Percentiles rank a stretch among this genome's conserved stretches.
These are phyloP conservation scores for Penicillium pulvis DNA, from an alignment of 495 filamentous ascomycete genomes.

Conservation along the genomic window DNA sequence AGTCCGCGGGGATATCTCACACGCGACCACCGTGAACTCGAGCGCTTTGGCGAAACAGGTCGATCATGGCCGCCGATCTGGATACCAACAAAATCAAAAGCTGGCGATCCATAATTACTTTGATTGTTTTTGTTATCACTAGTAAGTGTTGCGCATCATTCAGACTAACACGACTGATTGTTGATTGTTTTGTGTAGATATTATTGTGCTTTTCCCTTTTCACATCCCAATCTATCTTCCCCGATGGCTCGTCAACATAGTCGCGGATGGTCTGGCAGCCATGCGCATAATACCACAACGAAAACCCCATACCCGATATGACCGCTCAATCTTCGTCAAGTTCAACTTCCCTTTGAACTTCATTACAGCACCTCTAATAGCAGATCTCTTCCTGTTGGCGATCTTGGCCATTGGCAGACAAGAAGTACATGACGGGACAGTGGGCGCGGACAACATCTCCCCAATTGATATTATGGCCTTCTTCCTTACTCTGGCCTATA, in stretches of 20 bases:
- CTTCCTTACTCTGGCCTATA: conserved; percentile 71
- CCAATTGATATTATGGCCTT: conserved; percentile 68
- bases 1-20: neutral
- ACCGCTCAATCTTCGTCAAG: conserved; percentile 36
- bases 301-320: conserved; percentile 14
- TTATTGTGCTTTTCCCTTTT: conserved; percentile 65
- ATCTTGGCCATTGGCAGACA: conserved; percentile 60
- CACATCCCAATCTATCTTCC: conserved; percentile 60
- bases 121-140: conserved; percentile 63
- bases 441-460: conserved; percentile 60
- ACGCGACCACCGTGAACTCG: neutral
- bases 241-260: conserved; percentile 40
- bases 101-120: conserved; percentile 64
- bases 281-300: conserved; percentile 54
- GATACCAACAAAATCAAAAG: conserved; percentile 54
- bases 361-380: conserved; percentile 64
- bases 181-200: conserved; percentile 40
- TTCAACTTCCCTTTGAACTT: conserved; percentile 64
- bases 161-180: neutral
- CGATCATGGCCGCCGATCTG: conserved; percentile 43
- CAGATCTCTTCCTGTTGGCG: conserved; percentile 65
- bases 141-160: conserved; percentile 45
- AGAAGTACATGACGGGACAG: conserved; percentile 63
- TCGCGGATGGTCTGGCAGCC: conserved; percentile 41
- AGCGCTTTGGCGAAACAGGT: neutral